These are phyloP conservation scores for Amniculicola lignicola DNA, from an alignment of 495 filamentous ascomycete genomes.

Conservation along the genomic window DNA sequence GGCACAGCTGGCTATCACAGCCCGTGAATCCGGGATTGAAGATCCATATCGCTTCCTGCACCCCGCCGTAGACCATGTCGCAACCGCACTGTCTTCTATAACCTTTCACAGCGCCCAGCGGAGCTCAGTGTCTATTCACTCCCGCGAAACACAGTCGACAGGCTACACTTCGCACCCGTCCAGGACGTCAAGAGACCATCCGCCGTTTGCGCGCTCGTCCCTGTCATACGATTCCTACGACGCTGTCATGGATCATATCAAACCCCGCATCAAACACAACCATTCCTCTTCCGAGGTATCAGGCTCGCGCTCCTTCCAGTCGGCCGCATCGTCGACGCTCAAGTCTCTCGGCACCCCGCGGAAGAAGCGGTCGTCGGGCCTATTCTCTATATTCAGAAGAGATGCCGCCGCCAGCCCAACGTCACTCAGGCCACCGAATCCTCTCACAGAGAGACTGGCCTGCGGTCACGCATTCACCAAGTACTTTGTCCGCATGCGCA, in stretches of 20 bases:
- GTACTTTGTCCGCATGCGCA: conserved; percentile 17
- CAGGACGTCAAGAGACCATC: conserved; percentile 31
- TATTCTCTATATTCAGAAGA: conserved; percentile 31
- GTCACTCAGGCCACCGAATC: too few species aligned
- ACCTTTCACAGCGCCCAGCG: conserved; percentile 21
- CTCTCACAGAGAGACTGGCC: too few species aligned
- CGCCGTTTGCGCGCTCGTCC: conserved; percentile 11
- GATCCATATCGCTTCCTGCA: conserved; percentile 25
- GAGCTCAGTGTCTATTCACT: conserved; percentile 33
- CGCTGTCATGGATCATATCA: conserved; percentile 9
- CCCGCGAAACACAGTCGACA: conserved; percentile 33
- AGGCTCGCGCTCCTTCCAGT: conserved; percentile 6
- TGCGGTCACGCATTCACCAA: conserved; percentile 27
- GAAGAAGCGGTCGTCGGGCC: conserved; percentile 19
- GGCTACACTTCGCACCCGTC: conserved; percentile 34
- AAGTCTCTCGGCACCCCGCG: conserved; percentile 5
- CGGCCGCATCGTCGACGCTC: conserved; percentile 1
- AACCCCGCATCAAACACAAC: conserved; percentile 9
- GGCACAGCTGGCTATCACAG: conserved; percentile 23
- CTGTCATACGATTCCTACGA: background rate
- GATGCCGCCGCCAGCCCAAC: conserved; percentile 21
- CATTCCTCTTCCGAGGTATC: conserved; percentile 21
- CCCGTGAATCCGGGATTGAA: conserved; percentile 31
- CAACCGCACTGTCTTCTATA: conserved; percentile 21
- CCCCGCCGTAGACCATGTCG: conserved; percentile 20